phyloP scores from a whole-genome alignment of 2,329 filamentous ascomycete genomes.

The Aspergillus ochraceus region DNA sequence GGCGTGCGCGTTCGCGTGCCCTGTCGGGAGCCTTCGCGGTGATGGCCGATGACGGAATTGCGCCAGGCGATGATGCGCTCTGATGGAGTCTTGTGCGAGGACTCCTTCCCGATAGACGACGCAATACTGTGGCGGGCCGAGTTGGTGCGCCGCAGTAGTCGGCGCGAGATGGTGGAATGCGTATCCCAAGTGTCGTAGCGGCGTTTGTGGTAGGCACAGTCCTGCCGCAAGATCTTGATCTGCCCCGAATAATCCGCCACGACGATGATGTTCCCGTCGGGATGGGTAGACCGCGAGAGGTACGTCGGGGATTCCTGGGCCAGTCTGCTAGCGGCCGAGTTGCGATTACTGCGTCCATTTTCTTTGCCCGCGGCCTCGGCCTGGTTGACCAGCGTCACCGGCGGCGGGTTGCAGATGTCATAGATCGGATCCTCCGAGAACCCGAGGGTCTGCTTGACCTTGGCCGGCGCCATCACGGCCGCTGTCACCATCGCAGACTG shows the following conservation, averaged over 20 bases:
- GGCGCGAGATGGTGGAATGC: constrained; percentile 72
- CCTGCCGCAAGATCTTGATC: constrained; percentile 94
- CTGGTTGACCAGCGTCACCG: constrained; percentile 74
- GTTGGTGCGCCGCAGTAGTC: constrained; percentile 57
- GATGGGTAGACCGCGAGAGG: constrained; percentile 71
- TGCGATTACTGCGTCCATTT: constrained; percentile 17
- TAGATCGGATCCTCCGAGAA: constrained; percentile 90
- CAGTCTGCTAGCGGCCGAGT: constrained; percentile 37
- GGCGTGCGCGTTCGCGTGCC: constrained; percentile 43
- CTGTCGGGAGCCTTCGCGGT: constrained; percentile 43
- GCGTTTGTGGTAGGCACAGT: constrained; percentile 82
- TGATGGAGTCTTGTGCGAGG: constrained; percentile 51
- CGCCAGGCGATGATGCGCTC: constrained; percentile 90
- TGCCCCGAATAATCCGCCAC: constrained; percentile 84
- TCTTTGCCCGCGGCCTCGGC: constrained; percentile 30
- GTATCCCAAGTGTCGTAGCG: constrained; percentile 76
- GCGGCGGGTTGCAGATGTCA: constrained; percentile 92
- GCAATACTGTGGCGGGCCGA: constrained; percentile 56
- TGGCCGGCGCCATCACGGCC: constrained; percentile 79
- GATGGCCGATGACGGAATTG: constrained; percentile 62
- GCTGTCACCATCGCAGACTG: constrained; percentile 85
- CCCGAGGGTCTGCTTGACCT: constrained; percentile 74
- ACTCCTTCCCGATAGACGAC: constrained; percentile 47
- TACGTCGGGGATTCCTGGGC: constrained; percentile 75
- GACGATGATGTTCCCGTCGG: constrained; percentile 84